These are phyloP conservation scores for Stemphylium beticola DNA, from an alignment of 2,329 filamentous ascomycete species.

Conservation along the genomic window DNA sequence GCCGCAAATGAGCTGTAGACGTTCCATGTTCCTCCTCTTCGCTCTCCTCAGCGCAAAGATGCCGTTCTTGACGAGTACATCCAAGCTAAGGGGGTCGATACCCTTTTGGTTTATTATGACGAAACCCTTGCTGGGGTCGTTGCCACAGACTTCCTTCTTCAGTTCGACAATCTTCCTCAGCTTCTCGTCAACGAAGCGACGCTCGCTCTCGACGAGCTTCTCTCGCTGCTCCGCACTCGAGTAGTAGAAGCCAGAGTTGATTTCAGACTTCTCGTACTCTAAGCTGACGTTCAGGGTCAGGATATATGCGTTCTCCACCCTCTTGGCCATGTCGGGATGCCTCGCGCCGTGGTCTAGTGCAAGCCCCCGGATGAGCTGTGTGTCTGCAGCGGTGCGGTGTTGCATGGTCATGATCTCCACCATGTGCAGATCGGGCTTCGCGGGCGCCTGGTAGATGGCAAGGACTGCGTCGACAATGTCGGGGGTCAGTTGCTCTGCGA, in stretches of 20 bases:
- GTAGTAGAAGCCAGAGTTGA: conserved; percentile 99
- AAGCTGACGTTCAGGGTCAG: conserved; percentile 94
- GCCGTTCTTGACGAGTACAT: conserved; percentile 96
- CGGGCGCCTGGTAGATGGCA: conserved; percentile 85
- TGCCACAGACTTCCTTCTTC: conserved; percentile 96
- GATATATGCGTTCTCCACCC: conserved; percentile 93
- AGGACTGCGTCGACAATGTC: conserved; percentile 96
- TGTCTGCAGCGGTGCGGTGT: conserved; percentile 94
- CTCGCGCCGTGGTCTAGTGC: conserved; percentile 94
- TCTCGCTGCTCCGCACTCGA: conserved; percentile 95
- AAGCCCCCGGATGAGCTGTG: conserved; percentile 90
- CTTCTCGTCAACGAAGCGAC: conserved; percentile 94
- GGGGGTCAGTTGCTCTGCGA: conserved; percentile 90
- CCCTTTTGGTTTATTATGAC: conserved; percentile 99
- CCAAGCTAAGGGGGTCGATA: conserved; percentile 93
- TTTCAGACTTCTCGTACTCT: conserved; percentile 99
- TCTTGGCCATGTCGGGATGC: conserved; percentile 98
- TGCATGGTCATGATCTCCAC: conserved; percentile 99
- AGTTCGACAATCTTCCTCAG: conserved; percentile 96
- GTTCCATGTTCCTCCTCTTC: conserved; percentile 99
- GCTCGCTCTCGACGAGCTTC: conserved; percentile 97
- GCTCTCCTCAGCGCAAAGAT: conserved; percentile 93
- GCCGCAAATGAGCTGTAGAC: conserved; percentile 91
- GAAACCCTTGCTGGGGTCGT: conserved; percentile 91
- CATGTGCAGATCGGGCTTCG: conserved; percentile 98